Evolutionary conservation across 1,284 basidiomycete genomes (phyloP).

Genomic region (Cutaneotrichosporon sp.): DNA sequence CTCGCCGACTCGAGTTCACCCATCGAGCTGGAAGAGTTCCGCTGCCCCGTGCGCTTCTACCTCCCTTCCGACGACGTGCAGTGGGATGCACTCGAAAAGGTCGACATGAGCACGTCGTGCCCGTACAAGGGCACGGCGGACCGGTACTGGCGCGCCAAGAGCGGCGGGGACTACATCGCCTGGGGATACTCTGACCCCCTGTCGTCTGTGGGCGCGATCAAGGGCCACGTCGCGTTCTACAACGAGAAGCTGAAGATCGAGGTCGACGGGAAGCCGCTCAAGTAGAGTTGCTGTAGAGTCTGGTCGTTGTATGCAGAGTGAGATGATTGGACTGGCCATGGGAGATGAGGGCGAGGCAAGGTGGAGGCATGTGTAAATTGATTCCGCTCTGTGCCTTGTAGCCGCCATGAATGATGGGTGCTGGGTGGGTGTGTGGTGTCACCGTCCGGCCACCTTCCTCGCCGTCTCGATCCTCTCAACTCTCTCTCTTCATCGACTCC

Average conservation of each 20-base stretch:
- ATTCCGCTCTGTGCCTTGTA: not conserved
- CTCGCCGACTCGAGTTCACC: slow-evolving; percentile 9
- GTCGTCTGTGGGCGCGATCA: slow-evolving; percentile 3
- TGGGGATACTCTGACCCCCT: slow-evolving; percentile 13
- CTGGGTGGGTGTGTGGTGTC: not conserved
- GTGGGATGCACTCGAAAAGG: slow-evolving; percentile 7
- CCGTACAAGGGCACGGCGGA: slow-evolving; percentile 20
- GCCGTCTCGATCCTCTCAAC: no score
- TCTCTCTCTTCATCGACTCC: no score
- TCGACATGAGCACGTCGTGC: slow-evolving; percentile 7
- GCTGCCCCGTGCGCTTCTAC: slow-evolving; percentile 17
- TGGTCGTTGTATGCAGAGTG: no score
- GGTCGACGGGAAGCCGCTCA: slow-evolving; percentile 13
- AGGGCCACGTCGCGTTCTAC: slow-evolving; percentile 14
- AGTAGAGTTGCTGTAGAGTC: no score
- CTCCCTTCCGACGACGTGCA: slow-evolving; percentile 6
- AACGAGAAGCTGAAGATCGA: slow-evolving; percentile 12
- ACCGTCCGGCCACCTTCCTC: no score
- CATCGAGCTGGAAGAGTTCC: slow-evolving; percentile 12
- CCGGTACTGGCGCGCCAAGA: slow-evolving; percentile 15
- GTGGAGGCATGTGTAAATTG: not conserved
- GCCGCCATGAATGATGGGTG: not conserved
- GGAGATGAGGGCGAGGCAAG: no score
- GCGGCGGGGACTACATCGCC: slow-evolving; percentile 7
- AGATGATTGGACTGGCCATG: no score